A percentile compares a stretch with the other conserved stretches of the same genome.
Conservation (phyloP, 169 alveolate species). For the Eimeria zaria region DNA sequence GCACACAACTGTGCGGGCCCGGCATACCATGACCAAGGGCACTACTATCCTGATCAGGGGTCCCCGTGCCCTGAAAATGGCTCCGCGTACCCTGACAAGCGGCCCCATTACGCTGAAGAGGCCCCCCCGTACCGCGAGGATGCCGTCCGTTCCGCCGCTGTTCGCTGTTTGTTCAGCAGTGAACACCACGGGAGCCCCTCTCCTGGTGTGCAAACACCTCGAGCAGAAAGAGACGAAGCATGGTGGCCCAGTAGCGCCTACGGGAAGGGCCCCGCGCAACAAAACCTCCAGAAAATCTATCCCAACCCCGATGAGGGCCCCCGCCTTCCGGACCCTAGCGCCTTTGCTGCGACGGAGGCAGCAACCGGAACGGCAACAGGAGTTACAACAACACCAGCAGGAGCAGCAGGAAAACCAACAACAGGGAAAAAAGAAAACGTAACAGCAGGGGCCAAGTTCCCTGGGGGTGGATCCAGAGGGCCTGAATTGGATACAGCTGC, state of each 20-base stretch:
- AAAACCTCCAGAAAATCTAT: not conserved
- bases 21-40: not conserved
- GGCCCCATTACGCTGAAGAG: not conserved
- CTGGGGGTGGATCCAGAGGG: not conserved
- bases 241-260: not conserved
- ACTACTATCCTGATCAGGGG: not conserved
- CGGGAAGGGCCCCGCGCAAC: not conserved
- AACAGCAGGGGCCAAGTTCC: too few species aligned
- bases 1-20: not conserved
- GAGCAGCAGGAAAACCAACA: not conserved
- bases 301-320: not conserved
- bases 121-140: slow-evolving; percentile 21
- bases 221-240: not conserved
- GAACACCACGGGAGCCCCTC: not conserved
- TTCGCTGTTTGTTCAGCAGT: slow-evolving; percentile 27
- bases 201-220: not conserved
- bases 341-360: not conserved
- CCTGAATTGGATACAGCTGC: not conserved
- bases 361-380: not conserved
- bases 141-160: not conserved
- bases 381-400: not conserved
- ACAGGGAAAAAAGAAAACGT: too few species aligned
- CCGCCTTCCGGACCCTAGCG: not conserved
- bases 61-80: not conserved
- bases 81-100: not conserved